Base-by-base conservation (phyloP, 768 basidiomycete genomes). In the Boletus huronensis region DNA sequence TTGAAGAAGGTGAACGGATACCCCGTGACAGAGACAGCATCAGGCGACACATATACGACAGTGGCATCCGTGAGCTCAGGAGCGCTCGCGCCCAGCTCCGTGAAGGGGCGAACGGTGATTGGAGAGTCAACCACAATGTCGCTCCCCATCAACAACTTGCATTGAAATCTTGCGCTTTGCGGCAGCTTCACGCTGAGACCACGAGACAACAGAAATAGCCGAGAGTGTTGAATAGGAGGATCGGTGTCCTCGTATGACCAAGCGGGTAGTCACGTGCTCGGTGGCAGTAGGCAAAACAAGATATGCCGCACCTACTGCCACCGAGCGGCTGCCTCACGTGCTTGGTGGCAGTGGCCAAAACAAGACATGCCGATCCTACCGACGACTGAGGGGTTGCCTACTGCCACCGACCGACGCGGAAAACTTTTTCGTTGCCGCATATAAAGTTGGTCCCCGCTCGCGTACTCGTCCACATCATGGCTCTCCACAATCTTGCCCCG, bases 101-200 rank as follows among this genome's bases (percentile, higher is more conserved):
- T 92, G 88, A 98, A 98, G 55, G 95, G 95, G 67, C 95, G 89
- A 74, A 98, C 95, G 48, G 93, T 96, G 74, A 93, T 76, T 50
- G 87, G 82, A 26, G 93, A 96, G 77, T 96, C 94, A 69, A 98
- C 95, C 68, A 98, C n/a, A n/a, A n/a, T n/a, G n/a, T n/a, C n/a
- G n/a, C n/a, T n/a, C n/a, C n/a, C n/a, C n/a, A 85, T 79, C 96
- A 58, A 34, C n/a, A 8, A 79, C 88, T 61, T 79, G 89, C 87
- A 98, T 95, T 66, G 93, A 93, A 67, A 97, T 94, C 78, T 95
- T 96, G 62, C 95, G 93, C 82, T 97, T 97, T 62, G 86, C 96
- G 59, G 95, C 87, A 93, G 82, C 78, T 96, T 96, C 81, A 97
- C 95, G 59, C 74, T 82, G 60, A 96, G 81, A 84, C 95, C 95